Evolutionary conservation across 441 rosid species (phyloP), one percentile per base, ranked within the genome.

Genomic region (Croton laevigatus): DNA sequence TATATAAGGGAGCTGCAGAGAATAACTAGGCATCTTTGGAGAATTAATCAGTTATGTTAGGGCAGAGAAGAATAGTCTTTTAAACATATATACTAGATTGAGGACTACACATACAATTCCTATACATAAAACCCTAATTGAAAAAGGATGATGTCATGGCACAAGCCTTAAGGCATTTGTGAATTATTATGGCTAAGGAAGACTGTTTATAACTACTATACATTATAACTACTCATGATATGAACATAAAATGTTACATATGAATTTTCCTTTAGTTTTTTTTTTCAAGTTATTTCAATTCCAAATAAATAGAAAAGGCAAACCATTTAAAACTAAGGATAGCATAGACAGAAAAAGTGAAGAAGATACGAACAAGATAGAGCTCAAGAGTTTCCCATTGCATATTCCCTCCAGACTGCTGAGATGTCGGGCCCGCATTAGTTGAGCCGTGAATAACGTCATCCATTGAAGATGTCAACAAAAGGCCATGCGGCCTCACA

Each of bases 381-480:
- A 76, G 83, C 81, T 93, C 98, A 52, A 96, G 97, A 78, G 82
- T 84, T 81, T 90, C 98, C 99, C 99, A 93, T 54, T 84, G 88
- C 78, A 75, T 78, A 74, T 80, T 84, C 70, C 86, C 81, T 71
- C 74, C 83, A 62, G 80, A 64, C 68, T 88, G 84, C 38, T 81
- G 86, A 82, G 62, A 55, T 53, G 77, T 61, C 69, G 59, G 72
- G 70, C 62, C 83, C 55, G 73, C 72, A 69, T 85, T 95, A 73
- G 87, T 85, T 34, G 90, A 87, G 82, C 82, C 79, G 66, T 74
- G 82, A 68, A 80, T 66, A 66, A 62, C 80, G 69, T 87, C 94
- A 71, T 93, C 89, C 37, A 67, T 80, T 53, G 91, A 81, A 71
- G 96, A 81, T 69, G 87, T 80, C 81, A 95, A 74, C 83, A 93